Percentiles rank a stretch among this genome's conserved stretches.
These are phyloP conservation scores for Suillus paluster DNA, from an alignment of 768 basidiomycete genomes.

Conservation along the genomic window DNA sequence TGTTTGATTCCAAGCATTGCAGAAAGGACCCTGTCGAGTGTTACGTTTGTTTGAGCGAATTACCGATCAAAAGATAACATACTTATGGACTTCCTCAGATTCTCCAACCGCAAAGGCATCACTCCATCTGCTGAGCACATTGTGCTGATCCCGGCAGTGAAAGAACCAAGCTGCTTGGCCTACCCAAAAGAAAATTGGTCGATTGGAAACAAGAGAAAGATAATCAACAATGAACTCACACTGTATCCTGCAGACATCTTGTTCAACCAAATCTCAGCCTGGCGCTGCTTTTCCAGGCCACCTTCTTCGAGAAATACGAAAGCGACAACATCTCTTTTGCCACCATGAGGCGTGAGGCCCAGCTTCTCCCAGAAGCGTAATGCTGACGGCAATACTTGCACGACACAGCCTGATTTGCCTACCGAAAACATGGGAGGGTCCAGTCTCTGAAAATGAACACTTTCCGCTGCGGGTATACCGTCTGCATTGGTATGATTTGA, in stretches of 20 bases:
- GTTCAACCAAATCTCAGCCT: slow-evolving; percentile 64
- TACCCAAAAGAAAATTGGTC: slow-evolving; percentile 32
- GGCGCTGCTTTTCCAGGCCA: slow-evolving; percentile 47
- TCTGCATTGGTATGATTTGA: slow-evolving; percentile 8
- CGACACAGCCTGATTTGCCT: slow-evolving; percentile 66
- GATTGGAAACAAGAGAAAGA: slow-evolving; percentile 8
- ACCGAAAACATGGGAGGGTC: slow-evolving; percentile 65
- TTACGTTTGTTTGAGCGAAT: not conserved
- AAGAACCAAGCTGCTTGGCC: slow-evolving; percentile 64
- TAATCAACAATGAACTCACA: slow-evolving; percentile 44
- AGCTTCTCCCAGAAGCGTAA: slow-evolving; percentile 88
- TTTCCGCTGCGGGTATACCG: slow-evolving; percentile 9
- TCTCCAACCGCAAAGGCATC: slow-evolving; percentile 66
- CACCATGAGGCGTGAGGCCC: slow-evolving; percentile 70
- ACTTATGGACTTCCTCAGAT: slow-evolving; percentile 72
- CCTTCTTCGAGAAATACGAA: slow-evolving; percentile 74
- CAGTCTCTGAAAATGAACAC: slow-evolving; percentile 34
- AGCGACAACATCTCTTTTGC: slow-evolving; percentile 69
- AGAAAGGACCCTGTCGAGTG: slow-evolving; percentile 5
- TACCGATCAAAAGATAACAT: slow-evolving; percentile 20
- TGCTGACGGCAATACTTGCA: slow-evolving; percentile 73
- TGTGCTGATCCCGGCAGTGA: slow-evolving; percentile 55
- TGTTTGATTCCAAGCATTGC: slow-evolving; percentile 18
- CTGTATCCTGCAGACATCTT: slow-evolving; percentile 57
- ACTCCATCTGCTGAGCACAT: slow-evolving; percentile 58